A percentile compares a stretch with the other conserved stretches of the same genome.
Conservation (phyloP, 176 grass and related monocot species). For the Oryza punctata region DNA sequence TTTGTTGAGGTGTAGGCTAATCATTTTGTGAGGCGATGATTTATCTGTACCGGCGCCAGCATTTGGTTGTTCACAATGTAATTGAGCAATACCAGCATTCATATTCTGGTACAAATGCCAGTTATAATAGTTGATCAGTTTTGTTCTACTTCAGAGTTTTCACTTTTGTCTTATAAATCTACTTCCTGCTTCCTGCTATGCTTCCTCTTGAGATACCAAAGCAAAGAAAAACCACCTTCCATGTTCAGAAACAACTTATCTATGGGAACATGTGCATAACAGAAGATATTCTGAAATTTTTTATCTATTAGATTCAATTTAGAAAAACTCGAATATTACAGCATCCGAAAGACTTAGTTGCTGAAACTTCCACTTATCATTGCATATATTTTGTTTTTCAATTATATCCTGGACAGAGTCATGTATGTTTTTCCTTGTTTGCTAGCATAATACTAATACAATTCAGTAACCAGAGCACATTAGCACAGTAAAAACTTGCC, state of each 20-base stretch:
- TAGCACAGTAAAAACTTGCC: background rate
- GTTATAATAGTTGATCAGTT: conserved; percentile 37
- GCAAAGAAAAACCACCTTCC: background rate
- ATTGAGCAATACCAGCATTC: conserved; percentile 43
- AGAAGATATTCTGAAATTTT: no score
- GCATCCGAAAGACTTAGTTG: no score
- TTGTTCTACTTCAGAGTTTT: conserved; percentile 20
- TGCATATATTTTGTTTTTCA: no score
- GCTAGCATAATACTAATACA: background rate
- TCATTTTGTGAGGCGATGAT: conserved; percentile 47
- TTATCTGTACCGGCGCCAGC: conserved; percentile 43
- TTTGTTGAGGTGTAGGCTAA: conserved; percentile 55
- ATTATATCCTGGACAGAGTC: no score
- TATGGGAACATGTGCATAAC: background rate
- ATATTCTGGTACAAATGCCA: conserved; percentile 41
- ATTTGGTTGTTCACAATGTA: conserved; percentile 45
- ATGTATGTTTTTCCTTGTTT: no score
- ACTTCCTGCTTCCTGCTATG: background rate
- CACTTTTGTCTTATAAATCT: conserved; percentile 14
- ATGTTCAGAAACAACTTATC: background rate
- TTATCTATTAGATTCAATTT: no score
- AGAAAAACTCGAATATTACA: no score
- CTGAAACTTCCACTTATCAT: no score
- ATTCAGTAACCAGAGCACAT: background rate
- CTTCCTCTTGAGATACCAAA: conserved; percentile 1